Evolutionary conservation across 768 basidiomycete genomes (phyloP).

Genomic region (Serendipita sp.): DNA sequence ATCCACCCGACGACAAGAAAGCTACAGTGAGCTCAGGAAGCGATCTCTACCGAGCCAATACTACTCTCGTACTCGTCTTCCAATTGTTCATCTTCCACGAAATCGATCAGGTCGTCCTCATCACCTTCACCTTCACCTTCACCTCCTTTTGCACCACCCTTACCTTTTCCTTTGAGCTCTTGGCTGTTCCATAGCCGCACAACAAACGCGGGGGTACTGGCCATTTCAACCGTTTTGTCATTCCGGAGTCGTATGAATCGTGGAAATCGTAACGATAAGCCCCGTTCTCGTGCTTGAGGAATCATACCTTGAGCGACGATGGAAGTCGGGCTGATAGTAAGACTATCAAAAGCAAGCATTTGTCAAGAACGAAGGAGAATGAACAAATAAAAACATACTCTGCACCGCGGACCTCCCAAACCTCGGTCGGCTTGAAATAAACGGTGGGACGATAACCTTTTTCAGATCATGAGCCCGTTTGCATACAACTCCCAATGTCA

Average conservation of each 20-base stretch:
- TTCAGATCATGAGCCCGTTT: not conserved
- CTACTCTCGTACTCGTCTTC: slow-evolving; percentile 16
- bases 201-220: slow-evolving; percentile 54
- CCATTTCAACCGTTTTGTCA: slow-evolving; percentile 58
- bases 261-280: slow-evolving; percentile 76
- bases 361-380: not conserved
- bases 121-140: slow-evolving; percentile 16
- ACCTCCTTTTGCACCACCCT: slow-evolving; percentile 11
- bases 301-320: slow-evolving; percentile 53
- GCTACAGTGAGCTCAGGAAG: too few species aligned
- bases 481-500: not conserved
- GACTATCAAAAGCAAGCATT: slow-evolving; percentile 22
- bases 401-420: slow-evolving; percentile 66
- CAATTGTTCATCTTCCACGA: slow-evolving; percentile 21
- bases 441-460: slow-evolving; percentile 46
- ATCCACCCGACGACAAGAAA: too few species aligned
- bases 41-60: not conserved
- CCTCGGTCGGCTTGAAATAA: slow-evolving; percentile 55
- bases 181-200: slow-evolving; percentile 54
- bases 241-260: slow-evolving; percentile 59
- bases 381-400: slow-evolving; percentile 44
- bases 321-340: slow-evolving; percentile 76
- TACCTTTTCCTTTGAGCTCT: slow-evolving; percentile 24
- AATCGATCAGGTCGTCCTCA: slow-evolving; percentile 46
- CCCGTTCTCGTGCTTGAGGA: slow-evolving; percentile 31